Conservation (phyloP, 257 asterid genomes). For the Voacanga thouarsii region DNA sequence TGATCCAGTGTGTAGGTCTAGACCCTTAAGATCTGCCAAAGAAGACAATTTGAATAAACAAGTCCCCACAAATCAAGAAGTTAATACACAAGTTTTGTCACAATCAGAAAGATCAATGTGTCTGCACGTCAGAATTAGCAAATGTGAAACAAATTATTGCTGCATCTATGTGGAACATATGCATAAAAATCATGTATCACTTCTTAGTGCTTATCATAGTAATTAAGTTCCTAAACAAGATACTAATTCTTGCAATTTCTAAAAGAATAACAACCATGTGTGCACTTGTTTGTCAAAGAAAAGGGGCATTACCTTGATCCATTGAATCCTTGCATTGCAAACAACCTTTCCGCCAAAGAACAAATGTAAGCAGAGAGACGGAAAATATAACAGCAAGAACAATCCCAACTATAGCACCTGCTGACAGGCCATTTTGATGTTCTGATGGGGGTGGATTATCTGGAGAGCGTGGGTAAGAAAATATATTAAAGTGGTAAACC, state of each 20-base stretch:
- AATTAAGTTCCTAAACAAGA: not conserved
- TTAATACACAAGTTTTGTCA: not conserved
- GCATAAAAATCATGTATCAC: not conserved
- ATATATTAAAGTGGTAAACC: not conserved
- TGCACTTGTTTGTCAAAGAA: not conserved
- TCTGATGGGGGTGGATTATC: slow-evolving; percentile 46
- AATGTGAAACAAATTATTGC: not conserved
- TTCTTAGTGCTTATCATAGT: not conserved
- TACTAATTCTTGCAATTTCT: not conserved
- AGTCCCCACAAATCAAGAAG: not conserved
- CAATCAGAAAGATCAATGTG: not conserved
- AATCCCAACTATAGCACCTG: slow-evolving; percentile 50
- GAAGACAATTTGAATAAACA: not conserved
- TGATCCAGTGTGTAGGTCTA: slow-evolving; percentile 59
- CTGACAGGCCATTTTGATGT: slow-evolving; percentile 36
- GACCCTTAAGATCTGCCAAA: slow-evolving; percentile 23
- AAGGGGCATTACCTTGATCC: slow-evolving; percentile 33
- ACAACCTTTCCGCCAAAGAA: slow-evolving; percentile 68
- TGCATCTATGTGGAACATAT: not conserved
- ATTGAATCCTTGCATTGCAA: slow-evolving; percentile 23
- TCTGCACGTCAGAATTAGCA: not conserved
- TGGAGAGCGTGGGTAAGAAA: slow-evolving; percentile 28
- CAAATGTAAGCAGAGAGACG: slow-evolving; percentile 27
- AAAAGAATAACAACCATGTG: not conserved
- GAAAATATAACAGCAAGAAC: slow-evolving; percentile 37